Base-by-base conservation (phyloP, 345 rosid species). In the Lumnitzera littorea region DNA sequence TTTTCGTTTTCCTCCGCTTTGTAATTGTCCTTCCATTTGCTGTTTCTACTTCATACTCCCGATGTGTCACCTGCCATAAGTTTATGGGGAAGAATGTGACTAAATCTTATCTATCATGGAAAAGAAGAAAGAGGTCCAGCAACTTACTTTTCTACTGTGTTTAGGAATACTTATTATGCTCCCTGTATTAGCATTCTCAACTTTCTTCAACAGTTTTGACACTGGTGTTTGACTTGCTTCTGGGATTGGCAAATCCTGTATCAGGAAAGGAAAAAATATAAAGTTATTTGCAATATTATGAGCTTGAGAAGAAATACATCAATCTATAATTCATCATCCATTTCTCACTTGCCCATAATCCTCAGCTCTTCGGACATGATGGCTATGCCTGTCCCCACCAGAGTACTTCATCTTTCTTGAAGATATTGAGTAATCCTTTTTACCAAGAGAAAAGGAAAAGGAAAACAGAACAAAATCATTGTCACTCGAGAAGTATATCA, bases 21-120 rank as follows among this genome's bases (percentile, higher is more conserved):
- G 89, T 79, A 52, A 80, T 62, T 76, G 85, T 78, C 72, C 82
- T 72, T 58, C 86, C 94, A 75, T 78, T 78, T 2, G 68, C 65
- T 29, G 76, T 78, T 70, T 91, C 94, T 62, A 82, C 77, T 73
- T 88, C 94, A 74, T 88, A 85, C 69, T 85, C 92, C 70, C 55
- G 94, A 62, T 56, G 91, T 56, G 82, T 77, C 57, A 91, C 94
- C 97, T 88, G 76, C 36, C 48, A 56, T 12, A n/a, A 17, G 25
- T 23, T 52, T 15, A 12, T 11, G 16, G 55, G 55, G 16, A 6
- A 15, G 56, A 29, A 51, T 56, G 23, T 25, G 23, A 46, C 50
- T 48, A 46, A 60, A 50, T 50, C 47, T 14, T 36, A 36, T 36
- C 43, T 27, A 49, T 16, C 48, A 1, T 27, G 48, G 14, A 36